Base-by-base conservation (phyloP, 345 rosid genomes). In the Carallia brachiata region DNA sequence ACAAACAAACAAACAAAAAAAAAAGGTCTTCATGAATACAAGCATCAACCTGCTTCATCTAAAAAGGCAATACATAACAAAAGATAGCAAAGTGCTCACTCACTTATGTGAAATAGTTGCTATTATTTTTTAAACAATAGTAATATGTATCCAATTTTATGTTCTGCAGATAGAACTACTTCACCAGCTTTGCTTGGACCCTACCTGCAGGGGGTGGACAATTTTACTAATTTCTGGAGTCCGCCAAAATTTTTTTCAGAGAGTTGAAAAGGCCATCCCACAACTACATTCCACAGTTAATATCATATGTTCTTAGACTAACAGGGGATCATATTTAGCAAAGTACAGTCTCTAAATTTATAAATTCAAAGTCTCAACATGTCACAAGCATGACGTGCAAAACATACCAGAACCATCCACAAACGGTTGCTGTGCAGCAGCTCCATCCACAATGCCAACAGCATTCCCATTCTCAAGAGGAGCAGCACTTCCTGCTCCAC, bases 401-500 rank as follows among this genome's bases (percentile, higher is more conserved):
- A 17, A 66, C 84, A 70, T 86, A 95, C 99, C 93, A 62, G 89
- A 63, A 73, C 81, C 80, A 69, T 87, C 91, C 73, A 70, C 79
- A 64, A 67, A 75, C 44, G 68, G 89, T 7, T 83, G 83, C 55
- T 75, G 80, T 15, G 64, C 70, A 62, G 82, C 81, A 67, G 78
- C 72, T 57, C 71, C 90, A 68, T 77, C 75, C 30, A 59, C 77
- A 40, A 66, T 62, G 61, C 83, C 86, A 18, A 76, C 74, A 61
- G 81, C 79, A 77, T 52, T 79, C 53, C 94, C 97, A 78, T 89
- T 95, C 81, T 88, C 96, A 53, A 65, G 79, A 6, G 84, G 73
- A 17, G 65, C 32, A 1, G 19, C 73, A 75, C 57, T 65, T 71
- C 75, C 84, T 4, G 74, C 74, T 69, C 73, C 86, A 69, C 69